Evolutionary conservation across 2,329 filamentous ascomycete species (phyloP).

Genomic region (Colletotrichum salicis): DNA sequence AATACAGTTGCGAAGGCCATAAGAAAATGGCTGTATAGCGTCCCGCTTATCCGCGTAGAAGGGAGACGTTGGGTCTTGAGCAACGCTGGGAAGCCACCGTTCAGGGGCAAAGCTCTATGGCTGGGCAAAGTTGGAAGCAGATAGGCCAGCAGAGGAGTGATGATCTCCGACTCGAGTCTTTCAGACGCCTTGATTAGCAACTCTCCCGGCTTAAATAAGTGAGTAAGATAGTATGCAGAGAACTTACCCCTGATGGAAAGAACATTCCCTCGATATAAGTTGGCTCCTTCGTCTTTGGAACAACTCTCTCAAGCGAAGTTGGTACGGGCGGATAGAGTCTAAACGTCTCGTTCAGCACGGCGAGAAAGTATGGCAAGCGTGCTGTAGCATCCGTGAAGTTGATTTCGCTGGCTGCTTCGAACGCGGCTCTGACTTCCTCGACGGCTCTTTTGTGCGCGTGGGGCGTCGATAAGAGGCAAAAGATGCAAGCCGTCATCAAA

Average conservation of each 20-base stretch:
- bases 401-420: constrained; percentile 49
- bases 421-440: constrained; percentile 49
- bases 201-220: neutral
- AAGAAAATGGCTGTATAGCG: constrained; percentile 24
- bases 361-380: constrained; percentile 40
- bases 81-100: constrained; percentile 44
- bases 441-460: constrained; percentile 39
- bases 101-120: constrained; percentile 57
- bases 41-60: constrained; percentile 18
- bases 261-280: neutral
- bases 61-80: constrained; percentile 21
- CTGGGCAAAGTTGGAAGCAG: constrained; percentile 50
- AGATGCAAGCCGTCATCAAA: constrained; percentile 38
- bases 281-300: neutral
- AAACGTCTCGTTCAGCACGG: constrained; percentile 17
- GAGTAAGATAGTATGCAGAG: too few relatives aligned
- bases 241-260: neutral
- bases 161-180: constrained; percentile 50
- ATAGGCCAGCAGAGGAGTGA: constrained; percentile 40
- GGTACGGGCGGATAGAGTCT: constrained; percentile 18
- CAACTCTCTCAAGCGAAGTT: neutral
- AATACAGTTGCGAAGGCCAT: constrained; percentile 26
- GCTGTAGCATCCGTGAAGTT: constrained; percentile 42
- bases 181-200: neutral
- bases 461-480: neutral